Base-by-base conservation (phyloP, 192 early-diverging fungal genomes). In the Coemansia sp. region DNA sequence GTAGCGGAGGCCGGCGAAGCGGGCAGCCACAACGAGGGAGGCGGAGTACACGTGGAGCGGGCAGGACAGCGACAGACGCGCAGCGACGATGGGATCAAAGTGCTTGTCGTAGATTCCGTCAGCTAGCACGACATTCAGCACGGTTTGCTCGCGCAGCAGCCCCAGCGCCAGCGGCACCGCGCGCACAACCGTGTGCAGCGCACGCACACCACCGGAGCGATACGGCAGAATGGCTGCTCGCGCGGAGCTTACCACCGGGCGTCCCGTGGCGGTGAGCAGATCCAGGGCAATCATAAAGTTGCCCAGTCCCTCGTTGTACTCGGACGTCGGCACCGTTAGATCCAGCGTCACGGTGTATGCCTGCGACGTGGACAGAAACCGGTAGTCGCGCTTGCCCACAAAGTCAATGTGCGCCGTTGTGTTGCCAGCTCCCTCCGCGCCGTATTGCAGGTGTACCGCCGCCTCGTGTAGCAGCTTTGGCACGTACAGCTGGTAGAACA, bases 231-330 rank as follows among this genome's bases (percentile, higher is more conserved):
- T 65, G 22, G 78, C 80, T n/a, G 86, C 76, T 3, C 86, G 78
- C 6, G 56, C 56, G 42, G 70, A 45, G 19, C 37, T 19, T 17
- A 70, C 57, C 7, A 77, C 56, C 0, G 60, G 60, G 31, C 46
- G 30, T 47, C 74, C 81, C 3, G 37, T 43, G 13, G 66, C 40
- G 23, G 63, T 58, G n/a, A 56, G 60, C 27, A 89, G 58, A 21
- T 82, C 77, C 33, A 87, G 22, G 13, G 54, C 39, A 15, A 89
- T 78, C 88, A 89, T 89, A 57, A 89, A 86, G 67, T 81, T 85
- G 49, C 79, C 83, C 26, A 83, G 51, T 14, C 68, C 45, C 18
- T 76, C 68, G 73, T 89, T 89, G 15, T 57, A 22, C 7, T 78
- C 70, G 0, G 86, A 83, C 29, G 82, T 77, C 2, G 88, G 88